Evolutionary conservation across 345 rosid species (phyloP).

Genomic region (Eucalyptus coolabah): DNA sequence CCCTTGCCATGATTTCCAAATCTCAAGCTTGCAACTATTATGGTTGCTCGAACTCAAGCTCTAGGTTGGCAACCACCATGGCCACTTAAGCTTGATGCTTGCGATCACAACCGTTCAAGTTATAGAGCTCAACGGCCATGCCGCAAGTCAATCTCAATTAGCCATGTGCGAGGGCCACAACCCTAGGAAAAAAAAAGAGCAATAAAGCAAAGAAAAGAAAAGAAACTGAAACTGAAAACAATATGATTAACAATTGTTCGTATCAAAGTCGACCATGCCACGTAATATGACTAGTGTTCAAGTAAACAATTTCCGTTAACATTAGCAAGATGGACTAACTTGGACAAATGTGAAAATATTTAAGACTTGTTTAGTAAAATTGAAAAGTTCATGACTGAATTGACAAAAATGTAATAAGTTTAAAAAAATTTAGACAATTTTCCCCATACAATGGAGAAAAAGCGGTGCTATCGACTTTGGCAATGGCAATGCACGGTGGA

Average conservation of each 20-base stretch:
- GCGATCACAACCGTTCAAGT: neutral
- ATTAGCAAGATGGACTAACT: neutral
- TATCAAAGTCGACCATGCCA: rapidly evolving
- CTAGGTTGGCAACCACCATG: neutral
- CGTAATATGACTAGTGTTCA: rapidly evolving
- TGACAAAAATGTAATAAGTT: neutral
- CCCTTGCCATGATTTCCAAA: neutral
- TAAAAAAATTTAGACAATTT: rapidly evolving
- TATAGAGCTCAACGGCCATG: neutral
- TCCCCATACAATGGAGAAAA: rapidly evolving
- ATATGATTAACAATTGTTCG: too few relatives aligned
- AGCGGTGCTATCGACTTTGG: neutral
- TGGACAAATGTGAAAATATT: neutral
- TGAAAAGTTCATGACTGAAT: rapidly evolving
- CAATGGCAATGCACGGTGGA: neutral
- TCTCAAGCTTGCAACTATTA: neutral
- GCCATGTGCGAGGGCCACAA: neutral
- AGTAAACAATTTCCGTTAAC: neutral
- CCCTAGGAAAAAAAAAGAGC: neutral
- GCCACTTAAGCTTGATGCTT: neutral
- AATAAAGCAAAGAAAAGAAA: too few relatives aligned
- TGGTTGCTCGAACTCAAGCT: rapidly evolving
- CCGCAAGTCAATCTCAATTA: neutral
- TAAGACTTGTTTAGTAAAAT: neutral
- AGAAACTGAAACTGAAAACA: too few relatives aligned